Evolutionary conservation across 768 basidiomycete species (phyloP), one percentile per base, ranked within the genome.

Genomic region (Kwoniella pini): DNA sequence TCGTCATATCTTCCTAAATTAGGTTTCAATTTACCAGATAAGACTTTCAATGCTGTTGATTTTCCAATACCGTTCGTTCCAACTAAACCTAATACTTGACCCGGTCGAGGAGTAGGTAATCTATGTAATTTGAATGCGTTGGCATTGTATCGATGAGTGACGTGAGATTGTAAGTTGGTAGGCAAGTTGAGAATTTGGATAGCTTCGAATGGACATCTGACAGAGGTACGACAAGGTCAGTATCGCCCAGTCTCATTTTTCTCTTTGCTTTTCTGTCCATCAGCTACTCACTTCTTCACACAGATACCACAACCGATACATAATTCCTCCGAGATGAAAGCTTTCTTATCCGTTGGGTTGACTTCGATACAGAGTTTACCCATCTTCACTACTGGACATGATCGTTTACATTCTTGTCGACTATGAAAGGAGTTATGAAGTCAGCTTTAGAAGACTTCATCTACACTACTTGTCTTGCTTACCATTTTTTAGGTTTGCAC

Each of bases 291-390:
- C 95, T 97, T 99, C 82, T 98, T 97, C 31, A 97, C 94, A 78
- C 96, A 99, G 74, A 99, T 98, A 89, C 96, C 96, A 80, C 96
- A 99, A 71, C 96, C 96, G 63, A 99, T 99, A 78, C 96, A 99
- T 56, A 99, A 83, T 78, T 95, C 93, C 79, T 99, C 96, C 26
- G 96, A 98, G 81, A 99, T 90, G 84, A 94, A 97, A 1, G 96
- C 89, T 80, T 98, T 96, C 83, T 97, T 97, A 81, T 96, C 94
- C 7, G 87, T 85, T 13, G 95, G 78, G 79, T 92, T 94, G 67
- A 99, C 96, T 81, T 98, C 96, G 69, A 98, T 98, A 82, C 96
- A 99, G 22, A 99, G 83, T 80, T 96, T 97, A 17, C 96, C 93
- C 93, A 96, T 96, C 82, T 91, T 91, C 57, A 96, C 93, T 49